Evolutionary conservation across 768 basidiomycete species (phyloP), one percentile per base, ranked within the genome.

Genomic region (Boletus pseudopeckii): DNA sequence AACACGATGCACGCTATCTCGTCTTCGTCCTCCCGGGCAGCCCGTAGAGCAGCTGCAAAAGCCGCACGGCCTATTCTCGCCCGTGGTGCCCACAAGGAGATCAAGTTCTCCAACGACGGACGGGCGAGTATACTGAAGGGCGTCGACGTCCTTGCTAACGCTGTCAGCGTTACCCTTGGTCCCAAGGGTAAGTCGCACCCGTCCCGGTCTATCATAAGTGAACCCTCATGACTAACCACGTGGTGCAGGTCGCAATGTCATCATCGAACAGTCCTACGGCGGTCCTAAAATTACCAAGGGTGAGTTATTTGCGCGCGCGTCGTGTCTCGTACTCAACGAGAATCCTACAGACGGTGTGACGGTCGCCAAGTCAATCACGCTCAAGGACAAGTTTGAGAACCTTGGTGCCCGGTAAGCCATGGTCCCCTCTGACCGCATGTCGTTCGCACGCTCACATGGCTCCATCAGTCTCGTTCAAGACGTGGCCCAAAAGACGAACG

Each of bases 361-460:
- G 26, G 96, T 98, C 37, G 96, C 96, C 54, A 99, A 98, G 79
- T 78, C 92, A 36, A 92, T 99, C 62, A 78, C 85, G 6, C 82
- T 98, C 64, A 86, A 98, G 76, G 93, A 98, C 84, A 97, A 95
- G 74, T 98, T 98, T 68, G 92, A 98, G 80, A 98, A 98, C 80
- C 89, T 98, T 53, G 94, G 95, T 68, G 94, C 95, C 66, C 89
- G 93, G 92, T 95, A 74, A 62, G 85, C 70, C 8, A n/a, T 45
- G 10, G 15, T 14, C 11, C 3, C 38, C 1, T 54, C 22, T 56
- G 7, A 7, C n/a, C 2, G 5, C 9, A 9, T 8, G 5, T 32
- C 17, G 3, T 57, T 44, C 37, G 44, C 38, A 40, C 28, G 33
- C 60, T 65, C 15, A 64, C 52, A 24, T 37, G 0, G 0, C n/a